Evolutionary conservation across 495 filamentous ascomycete species (phyloP), one percentile per base, ranked within the genome.

Genomic region (Cladorrhinum samala): DNA sequence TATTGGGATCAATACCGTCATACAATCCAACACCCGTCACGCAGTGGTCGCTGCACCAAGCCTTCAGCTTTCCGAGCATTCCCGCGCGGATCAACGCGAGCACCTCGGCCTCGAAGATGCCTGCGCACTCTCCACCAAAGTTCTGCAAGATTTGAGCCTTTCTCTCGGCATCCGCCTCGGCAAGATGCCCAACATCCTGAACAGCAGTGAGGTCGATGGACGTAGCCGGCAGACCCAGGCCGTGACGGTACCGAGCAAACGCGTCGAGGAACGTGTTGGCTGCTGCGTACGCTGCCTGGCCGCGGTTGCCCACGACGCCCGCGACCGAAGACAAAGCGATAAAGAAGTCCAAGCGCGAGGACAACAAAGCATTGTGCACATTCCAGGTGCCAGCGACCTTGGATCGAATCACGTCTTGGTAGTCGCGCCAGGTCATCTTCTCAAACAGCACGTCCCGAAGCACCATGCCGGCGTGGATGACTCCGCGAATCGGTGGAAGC

Each of bases 341-440:
- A 59, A 87, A 84, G 68, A 87, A 86, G 58, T 84, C 81, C 1
- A 85, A 66, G 33, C 56, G 53, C 9, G 16, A 23, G 9, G 19
- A n/a, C 18, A 11, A 9, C 3, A 57, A 21, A 5, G 24, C 16
- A 2, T 16, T 2, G 72, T 25, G 69, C 38, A 52, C 56, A 7
- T 66, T 55, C 54, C 71, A 77, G 9, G 74, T 58, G 2, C 68
- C 68, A 14, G 63, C 56, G 1, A 68, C 71, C 70, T 83, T 79
- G 43, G 76, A 73, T 16, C 71, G 65, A 46, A 80, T 70, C 8
- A 68, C 53, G 2, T 66, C 49, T 37, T 80, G 74, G 53, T 76
- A 55, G 7, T 61, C 36, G 8, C 9, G 19, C 9, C 18, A 48
- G 9, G 41, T 65, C 70, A 82, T 76, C 18, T 74, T 72, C 50